phyloP scores from a whole-genome alignment of 805 yeast genomes.

The Martiniozyma abietophila region DNA sequence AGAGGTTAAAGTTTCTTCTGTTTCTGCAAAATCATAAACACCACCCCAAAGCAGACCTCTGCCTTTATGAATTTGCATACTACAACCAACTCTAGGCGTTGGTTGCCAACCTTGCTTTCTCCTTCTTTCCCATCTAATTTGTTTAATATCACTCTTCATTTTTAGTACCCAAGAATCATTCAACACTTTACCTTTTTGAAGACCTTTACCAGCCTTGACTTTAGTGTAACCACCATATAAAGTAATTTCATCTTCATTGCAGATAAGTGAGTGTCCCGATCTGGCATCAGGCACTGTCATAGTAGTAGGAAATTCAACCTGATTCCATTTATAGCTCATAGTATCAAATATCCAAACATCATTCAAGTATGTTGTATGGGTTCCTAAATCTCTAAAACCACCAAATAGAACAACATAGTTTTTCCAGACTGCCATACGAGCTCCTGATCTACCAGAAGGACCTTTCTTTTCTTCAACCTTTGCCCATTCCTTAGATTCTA shows the following conservation, averaged over 20 bases:
- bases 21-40: conserved; percentile 89
- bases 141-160: conserved; percentile 75
- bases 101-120: conserved; percentile 87
- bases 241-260: conserved; percentile 72
- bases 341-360: conserved; percentile 93
- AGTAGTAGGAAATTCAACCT: conserved; percentile 76
- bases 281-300: conserved; percentile 83
- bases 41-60: conserved; percentile 94
- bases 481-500: conserved; percentile 80
- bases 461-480: conserved; percentile 63
- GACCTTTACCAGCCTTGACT: conserved; percentile 80
- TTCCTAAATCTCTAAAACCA: conserved; percentile 86
- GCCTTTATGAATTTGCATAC: conserved; percentile 81
- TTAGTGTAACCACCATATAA: conserved; percentile 92
- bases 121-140: conserved; percentile 80
- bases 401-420: conserved; percentile 80
- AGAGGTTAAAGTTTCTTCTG: conserved; percentile 84
- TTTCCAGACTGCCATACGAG: conserved; percentile 85
- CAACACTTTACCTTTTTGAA: conserved; percentile 84
- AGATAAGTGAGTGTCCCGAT: conserved; percentile 84
- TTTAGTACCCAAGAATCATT: conserved; percentile 80
- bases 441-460: conserved; percentile 89
- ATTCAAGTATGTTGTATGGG: conserved; percentile 69
- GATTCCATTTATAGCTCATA: conserved; percentile 83
- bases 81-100: conserved; percentile 89